Conservation (phyloP, 2,329 filamentous ascomycete species). For the Pseudogymnoascus sp. region DNA sequence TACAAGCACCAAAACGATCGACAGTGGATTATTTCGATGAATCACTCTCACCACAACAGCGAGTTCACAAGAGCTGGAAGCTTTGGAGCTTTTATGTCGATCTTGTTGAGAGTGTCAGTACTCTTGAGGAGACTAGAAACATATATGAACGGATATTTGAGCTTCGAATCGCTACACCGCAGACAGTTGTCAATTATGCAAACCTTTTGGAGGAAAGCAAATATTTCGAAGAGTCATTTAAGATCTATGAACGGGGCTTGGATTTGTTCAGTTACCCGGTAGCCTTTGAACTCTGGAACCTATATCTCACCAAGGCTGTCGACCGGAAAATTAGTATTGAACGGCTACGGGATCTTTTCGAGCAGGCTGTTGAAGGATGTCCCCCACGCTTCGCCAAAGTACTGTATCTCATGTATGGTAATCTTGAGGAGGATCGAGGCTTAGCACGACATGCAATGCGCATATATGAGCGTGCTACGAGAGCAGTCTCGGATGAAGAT, state of each 20-base stretch:
- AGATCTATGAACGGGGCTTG: slow-evolving; percentile 89
- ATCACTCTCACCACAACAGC: slow-evolving; percentile 82
- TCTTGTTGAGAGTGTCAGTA: slow-evolving; percentile 87
- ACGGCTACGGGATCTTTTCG: slow-evolving; percentile 85
- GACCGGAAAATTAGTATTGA: slow-evolving; percentile 95
- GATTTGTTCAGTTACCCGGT: slow-evolving; percentile 99
- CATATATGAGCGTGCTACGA: slow-evolving; percentile 94
- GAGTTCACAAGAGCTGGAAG: slow-evolving; percentile 99
- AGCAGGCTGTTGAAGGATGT: slow-evolving; percentile 91
- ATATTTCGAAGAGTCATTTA: slow-evolving; percentile 97
- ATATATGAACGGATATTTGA: slow-evolving; percentile 98
- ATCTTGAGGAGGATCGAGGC: slow-evolving; percentile 89
- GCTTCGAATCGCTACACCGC: slow-evolving; percentile 91
- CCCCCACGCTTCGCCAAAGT: slow-evolving; percentile 94
- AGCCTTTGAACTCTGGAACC: slow-evolving; percentile 96
- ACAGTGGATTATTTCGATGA: slow-evolving; percentile 99
- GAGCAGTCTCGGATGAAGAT: slow-evolving; percentile 90
- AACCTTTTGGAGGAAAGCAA: slow-evolving; percentile 89
- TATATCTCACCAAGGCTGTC: slow-evolving; percentile 95
- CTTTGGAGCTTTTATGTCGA: slow-evolving; percentile 99
- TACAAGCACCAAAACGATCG: slow-evolving; percentile 93
- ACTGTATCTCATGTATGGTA: slow-evolving; percentile 96
- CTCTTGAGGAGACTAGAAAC: slow-evolving; percentile 83
- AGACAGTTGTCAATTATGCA: slow-evolving; percentile 97
- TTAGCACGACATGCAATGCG: slow-evolving; percentile 95